phyloP scores from a whole-genome alignment of 306 rosid genomes.

The Astragalus membranaceus region DNA sequence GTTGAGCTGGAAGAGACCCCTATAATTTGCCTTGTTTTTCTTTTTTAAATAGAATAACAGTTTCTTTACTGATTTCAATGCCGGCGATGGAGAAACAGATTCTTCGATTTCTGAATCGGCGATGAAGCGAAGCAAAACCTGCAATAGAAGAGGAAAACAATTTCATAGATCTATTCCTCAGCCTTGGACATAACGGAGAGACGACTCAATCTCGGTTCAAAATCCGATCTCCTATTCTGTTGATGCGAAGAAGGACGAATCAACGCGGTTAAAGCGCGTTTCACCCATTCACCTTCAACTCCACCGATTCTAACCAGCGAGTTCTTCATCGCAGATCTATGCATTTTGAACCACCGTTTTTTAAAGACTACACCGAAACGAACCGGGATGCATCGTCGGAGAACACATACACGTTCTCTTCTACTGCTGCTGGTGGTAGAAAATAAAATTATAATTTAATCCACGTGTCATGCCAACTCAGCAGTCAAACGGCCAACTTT shows the following conservation, averaged over 20 bases:
- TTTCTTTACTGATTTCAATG: background rate
- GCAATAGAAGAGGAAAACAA: background rate
- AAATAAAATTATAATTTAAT: too few relatives aligned
- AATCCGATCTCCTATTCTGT: constrained; percentile 55
- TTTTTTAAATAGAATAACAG: too few relatives aligned
- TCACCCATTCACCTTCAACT: constrained; percentile 92
- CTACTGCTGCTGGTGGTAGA: constrained; percentile 21
- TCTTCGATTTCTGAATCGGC: constrained; percentile 4
- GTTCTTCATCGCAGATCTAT: constrained; percentile 87
- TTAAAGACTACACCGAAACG: constrained; percentile 89
- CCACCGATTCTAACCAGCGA: constrained; percentile 81
- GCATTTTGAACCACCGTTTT: constrained; percentile 48
- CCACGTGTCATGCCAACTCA: too few relatives aligned
- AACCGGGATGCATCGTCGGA: constrained; percentile 81
- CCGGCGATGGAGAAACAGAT: constrained; percentile 3
- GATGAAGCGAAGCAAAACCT: constrained; percentile 30
- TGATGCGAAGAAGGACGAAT: constrained; percentile 92
- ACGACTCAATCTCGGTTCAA: constrained; percentile 59
- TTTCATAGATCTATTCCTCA: constrained; percentile 33
- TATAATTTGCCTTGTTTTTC: too few relatives aligned
- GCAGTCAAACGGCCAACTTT: too few relatives aligned
- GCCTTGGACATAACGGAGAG: constrained; percentile 62
- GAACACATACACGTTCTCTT: constrained; percentile 84
- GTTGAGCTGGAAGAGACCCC: too few relatives aligned
- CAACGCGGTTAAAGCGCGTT: constrained; percentile 70